These are phyloP conservation scores for Syzygium oleosum DNA, from an alignment of 345 rosid species.

Conservation along the genomic window DNA sequence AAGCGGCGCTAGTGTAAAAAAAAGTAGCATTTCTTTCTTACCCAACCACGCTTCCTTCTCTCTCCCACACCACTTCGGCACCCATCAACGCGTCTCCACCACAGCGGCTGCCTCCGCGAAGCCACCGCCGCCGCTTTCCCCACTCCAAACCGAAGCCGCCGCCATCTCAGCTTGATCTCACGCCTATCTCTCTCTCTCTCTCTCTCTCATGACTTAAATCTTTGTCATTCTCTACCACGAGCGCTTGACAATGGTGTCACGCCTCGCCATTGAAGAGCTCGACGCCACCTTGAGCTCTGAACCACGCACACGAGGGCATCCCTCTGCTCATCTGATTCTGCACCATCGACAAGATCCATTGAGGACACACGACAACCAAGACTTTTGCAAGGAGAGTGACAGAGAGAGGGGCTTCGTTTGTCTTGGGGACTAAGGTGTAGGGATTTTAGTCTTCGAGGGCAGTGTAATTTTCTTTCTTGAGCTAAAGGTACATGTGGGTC, in stretches of 20 bases:
- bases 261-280: neutral
- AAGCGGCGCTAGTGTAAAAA: neutral
- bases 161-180: neutral
- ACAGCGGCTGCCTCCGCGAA: neutral
- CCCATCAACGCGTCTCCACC: neutral
- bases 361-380: neutral
- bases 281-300: neutral
- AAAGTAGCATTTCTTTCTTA: neutral
- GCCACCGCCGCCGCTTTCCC: neutral
- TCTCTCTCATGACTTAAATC: neutral
- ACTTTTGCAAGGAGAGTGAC: neutral
- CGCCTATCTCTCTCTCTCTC: neutral
- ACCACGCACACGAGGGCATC: fast-evolving
- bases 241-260: neutral
- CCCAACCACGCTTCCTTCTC: neutral
- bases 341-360: neutral
- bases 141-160: neutral
- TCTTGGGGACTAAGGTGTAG: neutral
- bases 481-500: neutral
- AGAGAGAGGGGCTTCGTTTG: neutral
- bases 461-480: neutral
- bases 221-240: neutral
- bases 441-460: neutral
- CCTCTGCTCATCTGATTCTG: neutral
- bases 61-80: neutral